These are phyloP conservation scores for Sisymbrium altissimum DNA, from an alignment of 345 rosid species.

Conservation along the genomic window DNA sequence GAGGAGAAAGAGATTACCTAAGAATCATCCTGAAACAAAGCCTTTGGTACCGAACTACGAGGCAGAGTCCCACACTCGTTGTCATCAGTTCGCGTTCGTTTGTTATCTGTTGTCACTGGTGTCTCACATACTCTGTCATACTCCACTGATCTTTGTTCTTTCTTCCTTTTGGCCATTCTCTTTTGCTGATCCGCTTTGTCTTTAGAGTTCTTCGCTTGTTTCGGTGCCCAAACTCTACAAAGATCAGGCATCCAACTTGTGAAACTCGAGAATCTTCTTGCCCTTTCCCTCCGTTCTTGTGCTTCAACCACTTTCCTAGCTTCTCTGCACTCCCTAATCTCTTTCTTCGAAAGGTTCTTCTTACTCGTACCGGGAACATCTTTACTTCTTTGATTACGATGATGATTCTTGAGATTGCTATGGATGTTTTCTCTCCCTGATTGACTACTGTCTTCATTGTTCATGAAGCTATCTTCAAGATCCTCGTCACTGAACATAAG, in stretches of 20 bases:
- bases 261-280: conserved; percentile 71
- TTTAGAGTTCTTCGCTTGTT: conserved; percentile 41
- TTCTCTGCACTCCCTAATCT: conserved; percentile 23
- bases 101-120: conserved; percentile 52
- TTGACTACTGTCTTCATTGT: conserved; percentile 72
- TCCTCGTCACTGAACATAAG: conserved; percentile 67
- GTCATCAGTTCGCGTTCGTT: conserved; percentile 33
- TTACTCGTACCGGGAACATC: conserved; percentile 34
- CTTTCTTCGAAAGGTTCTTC: conserved; percentile 29
- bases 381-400: conserved; percentile 20
- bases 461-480: conserved; percentile 44
- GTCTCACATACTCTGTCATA: conserved; percentile 78
- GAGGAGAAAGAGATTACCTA: conserved; percentile 1
- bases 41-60: conserved; percentile 60
- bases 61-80: conserved; percentile 30
- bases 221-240: conserved; percentile 92
- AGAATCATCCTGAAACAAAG: conserved; percentile 60
- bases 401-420: conserved; percentile 37
- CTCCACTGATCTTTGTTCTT: conserved; percentile 34
- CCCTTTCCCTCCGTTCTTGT: conserved; percentile 73
- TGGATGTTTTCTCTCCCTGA: conserved; percentile 44
- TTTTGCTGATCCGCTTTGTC: conserved; percentile 26
- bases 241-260: conserved; percentile 87
- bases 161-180: conserved; percentile 56
- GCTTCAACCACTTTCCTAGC: conserved; percentile 56